Evolutionary conservation across 2,329 filamentous ascomycete genomes (phyloP), one percentile per base, ranked within the genome.

Genomic region (Dactylonectria macrodidyma): DNA sequence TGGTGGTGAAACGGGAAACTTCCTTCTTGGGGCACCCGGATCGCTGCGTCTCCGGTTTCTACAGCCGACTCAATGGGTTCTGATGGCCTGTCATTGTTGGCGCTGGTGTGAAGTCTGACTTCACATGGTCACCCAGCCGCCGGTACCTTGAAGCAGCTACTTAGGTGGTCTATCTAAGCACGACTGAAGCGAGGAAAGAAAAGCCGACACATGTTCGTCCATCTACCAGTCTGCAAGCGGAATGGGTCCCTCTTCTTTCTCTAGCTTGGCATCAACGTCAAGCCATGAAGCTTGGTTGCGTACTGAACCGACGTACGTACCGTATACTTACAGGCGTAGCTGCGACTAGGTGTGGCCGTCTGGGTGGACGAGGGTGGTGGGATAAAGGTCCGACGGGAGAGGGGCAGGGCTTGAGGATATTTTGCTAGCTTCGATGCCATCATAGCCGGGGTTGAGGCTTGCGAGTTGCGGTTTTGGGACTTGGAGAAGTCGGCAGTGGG

Each of bases 351-450:
- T 26, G 33, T 19, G 16, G 50, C 33, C n/a, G 30, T 33, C 50
- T n/a, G n/a, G 33, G 50, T n/a, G 41, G 41, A 44, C 16, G 41
- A 44, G 41, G 14, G 41, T 44, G 48, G 9, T 47, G 46, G 44
- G 30, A 47, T 36, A 65, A 60, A 51, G 30, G 54, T 34, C 62
- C 62, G 55, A 64, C 55, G 38, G 47, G 61, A 30, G 30, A 26
- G 36, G 22, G 58, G 14, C 41, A 14, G 30, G 34, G 38, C 60
- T 16, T n/a, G 41, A 44, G 41, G 16, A n/a, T n/a, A 44, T 14
- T 14, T n/a, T n/a, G 46, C 26, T 58, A 66, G 59, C 44, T 26
- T 22, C 22, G 56, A 67, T 60, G 44, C 59, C 48, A 66, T 66
- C 46, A 62, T 51, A 12, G 41, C 48, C 54, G n/a, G 63, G 66